Evolutionary conservation across 75 land plant species (phyloP), one percentile per base, ranked within the genome.

Genomic region (Azolla pinnata): DNA sequence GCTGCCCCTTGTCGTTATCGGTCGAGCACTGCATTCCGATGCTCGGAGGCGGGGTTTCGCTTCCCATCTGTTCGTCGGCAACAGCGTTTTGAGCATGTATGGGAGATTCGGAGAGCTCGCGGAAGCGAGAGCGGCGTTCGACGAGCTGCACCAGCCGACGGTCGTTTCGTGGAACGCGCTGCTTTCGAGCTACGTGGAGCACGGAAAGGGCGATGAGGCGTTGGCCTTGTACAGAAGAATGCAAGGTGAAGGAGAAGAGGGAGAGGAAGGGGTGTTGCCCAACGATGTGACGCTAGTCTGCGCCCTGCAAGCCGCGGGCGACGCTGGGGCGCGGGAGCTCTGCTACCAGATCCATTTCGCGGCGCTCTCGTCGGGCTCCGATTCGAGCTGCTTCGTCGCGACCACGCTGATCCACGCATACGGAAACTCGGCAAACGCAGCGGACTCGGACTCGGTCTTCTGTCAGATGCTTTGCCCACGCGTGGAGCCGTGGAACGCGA

Each of bases 141-240:
- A 21, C 26, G 32, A 24, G 8, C 20, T 54, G 2, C 16, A 24
- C 32, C 7, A 54, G 16, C 57, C 18, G 2, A 54, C 20, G 20
- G 2, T 54, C 12, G 57, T 54, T 2, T 9, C 57, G 27, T 54
- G 57, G 57, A 54, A 28, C 17, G 57, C 57, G 27, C 20, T 54
- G 57, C 29, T 54, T 17, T 54, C 57, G 16, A 28, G 57, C 4
- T 24, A 18, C 27, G 57, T 31, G 10, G 57, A 54, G 32, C 57
- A 54, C 14, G 57, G 57, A 21, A 28, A 54, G 17, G 57, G 57
- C 17, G 32, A 29, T 9, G 10, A 54, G 7, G 57, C 57, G 20
- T 31, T 54, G 29, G 10, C 20, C 2, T 24, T 54, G 2, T 54
- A 23, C 16, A 31, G n/a, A 31, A 18, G 27, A 54, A 54, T 54